phyloP scores from a whole-genome alignment of 495 filamentous ascomycete genomes.

The Penicillium cinerascens region DNA sequence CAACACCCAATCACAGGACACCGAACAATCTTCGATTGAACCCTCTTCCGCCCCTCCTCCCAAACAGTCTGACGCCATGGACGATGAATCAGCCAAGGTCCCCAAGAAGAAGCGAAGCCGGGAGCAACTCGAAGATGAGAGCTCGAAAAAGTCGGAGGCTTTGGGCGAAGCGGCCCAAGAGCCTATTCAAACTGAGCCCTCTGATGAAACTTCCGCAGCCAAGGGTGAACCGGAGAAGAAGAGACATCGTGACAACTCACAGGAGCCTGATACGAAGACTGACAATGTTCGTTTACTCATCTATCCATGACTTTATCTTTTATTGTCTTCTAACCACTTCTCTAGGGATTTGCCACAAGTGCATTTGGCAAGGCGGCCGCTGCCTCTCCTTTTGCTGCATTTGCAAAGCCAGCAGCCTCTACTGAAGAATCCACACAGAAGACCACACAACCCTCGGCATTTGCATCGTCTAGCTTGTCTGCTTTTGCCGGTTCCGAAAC shows the following conservation, averaged over 20 bases:
- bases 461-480: conserved; percentile 49
- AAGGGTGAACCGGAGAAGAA: conserved; percentile 45
- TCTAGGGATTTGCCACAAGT: conserved; percentile 41
- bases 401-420: no score
- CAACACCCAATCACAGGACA: no score
- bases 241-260: conserved; percentile 42
- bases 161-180: not conserved
- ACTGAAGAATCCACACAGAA: no score
- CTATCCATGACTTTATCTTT: no score
- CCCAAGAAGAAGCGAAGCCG: conserved; percentile 51
- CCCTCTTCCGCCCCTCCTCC: not conserved
- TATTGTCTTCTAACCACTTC: no score
- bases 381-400: no score
- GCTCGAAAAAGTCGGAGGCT: conserved; percentile 19
- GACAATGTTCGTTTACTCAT: conserved; percentile 12
- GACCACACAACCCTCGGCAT: no score
- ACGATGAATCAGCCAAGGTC: conserved; percentile 16
- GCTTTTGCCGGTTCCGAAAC: conserved; percentile 50
- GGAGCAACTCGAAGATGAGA: conserved; percentile 50
- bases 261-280: conserved; percentile 24
- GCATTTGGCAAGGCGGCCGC: no score
- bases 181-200: not conserved
- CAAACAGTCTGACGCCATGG: conserved; percentile 1
- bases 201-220: conserved; percentile 8
- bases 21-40: no score